phyloP scores from a whole-genome alignment of 306 rosid genomes.

The Cicer chorassanicum region DNA sequence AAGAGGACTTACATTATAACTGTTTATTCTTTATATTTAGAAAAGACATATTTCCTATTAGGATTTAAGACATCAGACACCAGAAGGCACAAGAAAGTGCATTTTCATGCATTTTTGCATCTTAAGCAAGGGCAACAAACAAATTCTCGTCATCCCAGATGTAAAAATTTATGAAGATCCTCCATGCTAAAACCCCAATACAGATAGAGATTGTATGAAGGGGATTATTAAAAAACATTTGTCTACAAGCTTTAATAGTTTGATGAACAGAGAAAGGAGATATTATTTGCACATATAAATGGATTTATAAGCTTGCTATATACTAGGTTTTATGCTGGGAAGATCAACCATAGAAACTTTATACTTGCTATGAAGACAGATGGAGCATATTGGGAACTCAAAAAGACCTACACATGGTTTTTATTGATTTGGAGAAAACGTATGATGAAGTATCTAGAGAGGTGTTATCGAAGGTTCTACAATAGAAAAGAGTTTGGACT shows the following conservation, averaged over 20 bases:
- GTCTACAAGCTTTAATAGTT: slow-evolving; percentile 2
- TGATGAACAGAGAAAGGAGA: slow-evolving; percentile 17
- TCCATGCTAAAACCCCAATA: slow-evolving; percentile 27
- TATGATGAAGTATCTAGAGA: not conserved
- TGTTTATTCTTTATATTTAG: not conserved
- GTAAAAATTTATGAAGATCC: slow-evolving; percentile 30
- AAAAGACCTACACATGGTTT: not conserved
- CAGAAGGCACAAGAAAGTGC: slow-evolving; percentile 16
- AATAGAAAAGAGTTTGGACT: not conserved
- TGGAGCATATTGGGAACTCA: not conserved
- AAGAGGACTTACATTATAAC: slow-evolving; percentile 12
- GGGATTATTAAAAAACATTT: slow-evolving; percentile 3
- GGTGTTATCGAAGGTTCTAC: not conserved
- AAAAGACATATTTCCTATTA: not conserved
- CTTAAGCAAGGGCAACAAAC: slow-evolving; percentile 30
- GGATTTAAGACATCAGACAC: slow-evolving; percentile 9
- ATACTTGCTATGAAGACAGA: slow-evolving; percentile 3
- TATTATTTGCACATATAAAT: slow-evolving; percentile 8
- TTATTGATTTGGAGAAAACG: not conserved
- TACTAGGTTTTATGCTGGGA: not conserved
- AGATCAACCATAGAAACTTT: not conserved
- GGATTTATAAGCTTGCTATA: slow-evolving; percentile 24
- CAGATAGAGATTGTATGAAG: not conserved
- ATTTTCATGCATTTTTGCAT: slow-evolving; percentile 19
- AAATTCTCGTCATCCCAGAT: slow-evolving; percentile 14